Evolutionary conservation across 2,329 filamentous ascomycete genomes (phyloP).

Genomic region (Xylariaceae sp.): DNA sequence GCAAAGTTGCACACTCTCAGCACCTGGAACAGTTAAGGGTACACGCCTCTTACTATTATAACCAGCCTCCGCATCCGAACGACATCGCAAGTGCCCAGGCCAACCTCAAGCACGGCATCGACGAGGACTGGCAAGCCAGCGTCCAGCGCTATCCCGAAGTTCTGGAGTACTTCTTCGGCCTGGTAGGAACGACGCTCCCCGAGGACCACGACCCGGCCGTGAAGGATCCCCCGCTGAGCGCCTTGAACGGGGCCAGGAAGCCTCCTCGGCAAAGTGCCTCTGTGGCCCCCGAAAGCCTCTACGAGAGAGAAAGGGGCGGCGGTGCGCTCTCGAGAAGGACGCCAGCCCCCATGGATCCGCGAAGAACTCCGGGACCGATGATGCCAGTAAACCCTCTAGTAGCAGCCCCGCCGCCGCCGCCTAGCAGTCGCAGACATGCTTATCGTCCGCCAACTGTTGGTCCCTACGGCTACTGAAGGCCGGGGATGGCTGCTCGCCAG

Average conservation of each 20-base stretch:
- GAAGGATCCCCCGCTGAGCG: constrained; percentile 52
- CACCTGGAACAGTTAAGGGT: constrained; percentile 49
- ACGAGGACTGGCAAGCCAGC: constrained; percentile 69
- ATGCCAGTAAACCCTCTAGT: constrained; percentile 22
- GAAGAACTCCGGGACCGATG: constrained; percentile 30
- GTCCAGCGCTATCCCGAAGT: constrained; percentile 74
- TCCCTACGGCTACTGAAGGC: constrained; percentile 16
- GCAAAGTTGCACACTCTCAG: constrained; percentile 48
- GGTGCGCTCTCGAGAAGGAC: constrained; percentile 26
- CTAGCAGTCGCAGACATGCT: constrained; percentile 13
- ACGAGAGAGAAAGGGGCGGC: constrained; percentile 23
- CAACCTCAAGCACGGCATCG: constrained; percentile 63
- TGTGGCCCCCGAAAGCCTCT: constrained; percentile 30
- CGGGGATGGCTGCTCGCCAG: too few species aligned
- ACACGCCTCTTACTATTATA: constrained; percentile 51
- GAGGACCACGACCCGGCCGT: constrained; percentile 52
- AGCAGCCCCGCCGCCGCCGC: constrained; percentile 16
- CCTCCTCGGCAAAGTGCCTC: constrained; percentile 32
- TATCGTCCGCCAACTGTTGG: constrained; percentile 19
- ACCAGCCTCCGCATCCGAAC: constrained; percentile 48
- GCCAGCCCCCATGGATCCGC: constrained; percentile 29
- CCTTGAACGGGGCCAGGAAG: constrained; percentile 42
- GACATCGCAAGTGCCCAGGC: constrained; percentile 59
- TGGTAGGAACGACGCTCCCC: constrained; percentile 61
- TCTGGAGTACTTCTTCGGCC: constrained; percentile 70